phyloP scores from a whole-genome alignment of 805 yeast genomes.

The Blastobotrys chiropterorum region DNA sequence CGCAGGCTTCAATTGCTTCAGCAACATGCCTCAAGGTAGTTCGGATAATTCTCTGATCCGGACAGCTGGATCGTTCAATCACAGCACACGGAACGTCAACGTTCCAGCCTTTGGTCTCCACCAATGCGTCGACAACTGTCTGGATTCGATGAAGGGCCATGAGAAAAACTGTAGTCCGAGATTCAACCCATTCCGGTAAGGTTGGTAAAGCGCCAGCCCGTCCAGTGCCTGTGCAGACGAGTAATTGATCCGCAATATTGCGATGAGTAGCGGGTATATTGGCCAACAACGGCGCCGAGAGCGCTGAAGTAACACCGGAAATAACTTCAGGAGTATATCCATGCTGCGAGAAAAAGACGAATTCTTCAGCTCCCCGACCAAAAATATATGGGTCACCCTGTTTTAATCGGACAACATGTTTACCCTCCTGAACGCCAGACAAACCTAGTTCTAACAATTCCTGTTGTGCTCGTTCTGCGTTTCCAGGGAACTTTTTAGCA shows the following conservation, averaged over 20 bases:
- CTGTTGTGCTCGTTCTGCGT: slow-evolving; percentile 88
- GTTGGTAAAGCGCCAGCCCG: slow-evolving; percentile 75
- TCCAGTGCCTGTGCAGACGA: slow-evolving; percentile 93
- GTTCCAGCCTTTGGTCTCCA: slow-evolving; percentile 62
- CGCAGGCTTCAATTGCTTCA: slow-evolving; percentile 66
- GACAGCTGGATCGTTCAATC: slow-evolving; percentile 87
- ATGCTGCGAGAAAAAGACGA: slow-evolving; percentile 53
- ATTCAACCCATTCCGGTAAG: slow-evolving; percentile 63
- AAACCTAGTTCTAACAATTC: slow-evolving; percentile 74
- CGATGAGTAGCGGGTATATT: slow-evolving; percentile 88
- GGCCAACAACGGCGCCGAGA: slow-evolving; percentile 79
- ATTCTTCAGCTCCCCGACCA: slow-evolving; percentile 96
- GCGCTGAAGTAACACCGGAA: slow-evolving; percentile 86
- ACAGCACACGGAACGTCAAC: slow-evolving; percentile 70
- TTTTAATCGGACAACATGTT: slow-evolving; percentile 78
- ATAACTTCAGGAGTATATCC: slow-evolving; percentile 71
- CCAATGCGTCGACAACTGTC: slow-evolving; percentile 32
- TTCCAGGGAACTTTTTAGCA: slow-evolving; percentile 93
- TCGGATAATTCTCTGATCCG: slow-evolving; percentile 81
- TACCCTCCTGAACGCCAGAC: slow-evolving; percentile 55
- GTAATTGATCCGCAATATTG: slow-evolving; percentile 85
- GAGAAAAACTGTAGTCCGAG: slow-evolving; percentile 78
- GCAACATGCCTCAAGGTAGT: slow-evolving; percentile 63
- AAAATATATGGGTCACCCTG: slow-evolving; percentile 97
- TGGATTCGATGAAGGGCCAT: slow-evolving; percentile 80